phyloP scores from a whole-genome alignment of 1,139 yeast genomes.

The Pichia sp. region DNA sequence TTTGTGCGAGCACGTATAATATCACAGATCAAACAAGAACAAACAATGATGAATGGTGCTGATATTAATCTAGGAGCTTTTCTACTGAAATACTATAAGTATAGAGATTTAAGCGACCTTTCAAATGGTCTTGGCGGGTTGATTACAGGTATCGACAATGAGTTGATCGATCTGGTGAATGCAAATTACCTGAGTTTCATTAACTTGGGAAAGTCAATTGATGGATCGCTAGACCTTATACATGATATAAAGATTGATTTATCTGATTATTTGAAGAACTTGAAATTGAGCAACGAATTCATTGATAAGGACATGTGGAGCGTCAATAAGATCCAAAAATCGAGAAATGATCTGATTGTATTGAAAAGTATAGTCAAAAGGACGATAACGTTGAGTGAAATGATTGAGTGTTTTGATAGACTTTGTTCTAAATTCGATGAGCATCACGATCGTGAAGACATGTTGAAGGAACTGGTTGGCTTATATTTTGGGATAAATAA shows the following conservation, averaged over 20 bases:
- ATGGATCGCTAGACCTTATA: slow-evolving; percentile 43
- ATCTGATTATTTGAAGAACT: slow-evolving; percentile 32
- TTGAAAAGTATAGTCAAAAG: slow-evolving; percentile 20
- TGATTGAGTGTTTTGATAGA: slow-evolving; percentile 37
- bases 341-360: slow-evolving; percentile 19
- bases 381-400: slow-evolving; percentile 32
- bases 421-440: slow-evolving; percentile 14
- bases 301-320: slow-evolving; percentile 19
- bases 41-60: slow-evolving; percentile 24
- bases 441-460: slow-evolving; percentile 8
- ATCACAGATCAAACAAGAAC: slow-evolving; percentile 17
- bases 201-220: slow-evolving; percentile 56
- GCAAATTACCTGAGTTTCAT: slow-evolving; percentile 66
- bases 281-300: slow-evolving; percentile 24
- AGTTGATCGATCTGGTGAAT: slow-evolving; percentile 61
- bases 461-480: slow-evolving; percentile 30
- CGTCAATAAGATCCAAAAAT: slow-evolving; percentile 16
- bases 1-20: slow-evolving; percentile 12
- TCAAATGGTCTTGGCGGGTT: slow-evolving; percentile 35
- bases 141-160: slow-evolving; percentile 40
- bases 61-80: slow-evolving; percentile 28
- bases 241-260: slow-evolving; percentile 38
- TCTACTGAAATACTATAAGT: slow-evolving; percentile 39
- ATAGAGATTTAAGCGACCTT: slow-evolving; percentile 42
- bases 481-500: slow-evolving; percentile 38